phyloP scores from a whole-genome alignment of 2,329 filamentous ascomycete species.

The Blastomyces parvus region DNA sequence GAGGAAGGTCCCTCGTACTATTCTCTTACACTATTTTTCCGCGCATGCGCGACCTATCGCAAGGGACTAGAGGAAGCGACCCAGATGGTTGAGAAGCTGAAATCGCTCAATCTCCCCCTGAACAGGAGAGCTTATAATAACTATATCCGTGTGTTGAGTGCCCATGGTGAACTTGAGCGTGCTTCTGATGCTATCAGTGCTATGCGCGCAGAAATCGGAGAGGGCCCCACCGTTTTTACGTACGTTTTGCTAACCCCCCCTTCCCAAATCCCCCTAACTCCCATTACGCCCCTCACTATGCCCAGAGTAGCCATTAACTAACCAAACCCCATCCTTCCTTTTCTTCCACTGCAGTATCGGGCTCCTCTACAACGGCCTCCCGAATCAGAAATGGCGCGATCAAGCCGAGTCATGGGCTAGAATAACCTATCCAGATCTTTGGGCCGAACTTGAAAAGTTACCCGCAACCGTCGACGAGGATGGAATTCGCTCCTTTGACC shows the following conservation, averaged over 20 bases:
- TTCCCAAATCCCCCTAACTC: background rate
- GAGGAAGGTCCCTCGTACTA: slow-evolving; percentile 78
- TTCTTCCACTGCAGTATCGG: slow-evolving; percentile 51
- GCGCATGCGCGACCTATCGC: slow-evolving; percentile 56
- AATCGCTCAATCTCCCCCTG: slow-evolving; percentile 67
- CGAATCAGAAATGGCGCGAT: slow-evolving; percentile 54
- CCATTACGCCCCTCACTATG: background rate
- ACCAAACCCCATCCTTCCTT: background rate
- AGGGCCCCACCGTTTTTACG: slow-evolving; percentile 60
- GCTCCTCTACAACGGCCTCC: slow-evolving; percentile 64
- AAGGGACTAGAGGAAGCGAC: slow-evolving; percentile 36
- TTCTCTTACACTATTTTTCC: slow-evolving; percentile 71
- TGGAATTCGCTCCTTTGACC: slow-evolving; percentile 13
- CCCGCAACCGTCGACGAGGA: slow-evolving; percentile 12
- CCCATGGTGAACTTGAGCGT: slow-evolving; percentile 60
- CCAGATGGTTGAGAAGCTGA: slow-evolving; percentile 50
- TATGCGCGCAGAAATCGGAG: slow-evolving; percentile 57
- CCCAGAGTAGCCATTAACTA: background rate
- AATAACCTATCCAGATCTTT: slow-evolving; percentile 56
- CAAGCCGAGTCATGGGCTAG: slow-evolving; percentile 67
- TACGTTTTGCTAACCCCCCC: slow-evolving; percentile 41
- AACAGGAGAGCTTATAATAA: slow-evolving; percentile 63
- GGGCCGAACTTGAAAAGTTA: slow-evolving; percentile 52
- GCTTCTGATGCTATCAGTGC: slow-evolving; percentile 56
- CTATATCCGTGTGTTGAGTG: slow-evolving; percentile 67